These are phyloP conservation scores for Chenopodium album DNA, from an alignment of 148 eudicot genomes.

Conservation along the genomic window DNA sequence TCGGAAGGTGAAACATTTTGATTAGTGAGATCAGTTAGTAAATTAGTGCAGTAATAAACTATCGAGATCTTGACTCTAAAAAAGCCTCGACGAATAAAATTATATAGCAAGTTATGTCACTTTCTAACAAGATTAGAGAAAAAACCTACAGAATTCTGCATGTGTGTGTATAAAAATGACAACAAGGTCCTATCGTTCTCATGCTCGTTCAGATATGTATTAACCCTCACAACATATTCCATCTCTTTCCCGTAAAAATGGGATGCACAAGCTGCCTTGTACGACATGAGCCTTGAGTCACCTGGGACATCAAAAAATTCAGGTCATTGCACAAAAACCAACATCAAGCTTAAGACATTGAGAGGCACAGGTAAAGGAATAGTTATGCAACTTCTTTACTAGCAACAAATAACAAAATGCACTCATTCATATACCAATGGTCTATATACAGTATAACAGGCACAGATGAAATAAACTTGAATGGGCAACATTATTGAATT, in stretches of 20 bases:
- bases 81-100: background rate
- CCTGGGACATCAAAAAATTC: constrained; percentile 40
- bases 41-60: background rate
- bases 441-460: background rate
- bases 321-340: background rate
- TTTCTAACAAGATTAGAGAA: constrained; percentile 22
- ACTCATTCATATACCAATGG: no score
- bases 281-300: constrained; percentile 53
- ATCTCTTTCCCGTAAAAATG: constrained; percentile 65
- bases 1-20: background rate
- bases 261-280: constrained; percentile 80
- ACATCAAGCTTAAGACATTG: background rate
- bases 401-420: no score
- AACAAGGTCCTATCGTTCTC: constrained; percentile 32
- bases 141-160: constrained; percentile 51
- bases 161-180: constrained; percentile 41
- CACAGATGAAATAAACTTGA: background rate
- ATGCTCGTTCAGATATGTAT: constrained; percentile 24
- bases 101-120: background rate
- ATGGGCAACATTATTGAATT: background rate
- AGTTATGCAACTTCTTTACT: no score
- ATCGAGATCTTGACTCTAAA: background rate
- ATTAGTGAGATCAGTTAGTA: background rate
- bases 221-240: constrained; percentile 54
- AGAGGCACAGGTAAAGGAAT: no score